Evolutionary conservation across 1,284 basidiomycete genomes (phyloP), one percentile per base, ranked within the genome.

Genomic region (Coniferiporia sulphurascens): DNA sequence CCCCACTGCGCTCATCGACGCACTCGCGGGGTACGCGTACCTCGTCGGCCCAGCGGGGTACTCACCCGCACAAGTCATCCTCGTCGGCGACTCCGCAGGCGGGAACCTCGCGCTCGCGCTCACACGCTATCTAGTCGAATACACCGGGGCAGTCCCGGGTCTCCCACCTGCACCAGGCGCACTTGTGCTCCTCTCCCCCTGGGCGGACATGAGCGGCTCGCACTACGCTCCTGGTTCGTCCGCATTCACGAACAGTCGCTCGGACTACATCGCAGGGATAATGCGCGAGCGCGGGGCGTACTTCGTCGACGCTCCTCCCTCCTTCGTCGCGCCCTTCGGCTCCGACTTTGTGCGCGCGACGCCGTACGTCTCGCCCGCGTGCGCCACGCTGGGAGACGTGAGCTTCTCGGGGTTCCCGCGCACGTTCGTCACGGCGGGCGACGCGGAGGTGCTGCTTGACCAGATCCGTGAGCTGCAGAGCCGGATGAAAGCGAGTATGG

Each of bases 101-200:
- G 81, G 75, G 0, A 80, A 82, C 65, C 70, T 84, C n/a, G 78
- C 75, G 0, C 67, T 82, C 4, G 78, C 76, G 4, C 63, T 74
- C 21, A 65, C 64, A 5, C 70, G 71, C 4, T 74, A 73, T 60
- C 67, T 74, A 41, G 63, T 67, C 38, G 27, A 27, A 27, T 27
- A 27, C 27, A 5, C 27, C 2, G 27, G 27, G 3, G 27, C 27
- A 27, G 27, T 27, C 27, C 27, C 27, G 5, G 27, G 27, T 3
- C 65, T 80, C 6, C 76, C 78, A 19, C 65, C 68, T 13, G 72
- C 76, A 34, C 83, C 86, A 1, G 75, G 78, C 38, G 76, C 74
- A 1, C 69, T 86, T n/a, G 69, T 88, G 10, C 72, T 83, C 3
- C 71, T 81, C 54, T 85, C 84, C 0, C 84, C 84, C 0, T 85